These are phyloP conservation scores for Parsonsia alboflavescens DNA, from an alignment of 257 asterid genomes.

Conservation along the genomic window DNA sequence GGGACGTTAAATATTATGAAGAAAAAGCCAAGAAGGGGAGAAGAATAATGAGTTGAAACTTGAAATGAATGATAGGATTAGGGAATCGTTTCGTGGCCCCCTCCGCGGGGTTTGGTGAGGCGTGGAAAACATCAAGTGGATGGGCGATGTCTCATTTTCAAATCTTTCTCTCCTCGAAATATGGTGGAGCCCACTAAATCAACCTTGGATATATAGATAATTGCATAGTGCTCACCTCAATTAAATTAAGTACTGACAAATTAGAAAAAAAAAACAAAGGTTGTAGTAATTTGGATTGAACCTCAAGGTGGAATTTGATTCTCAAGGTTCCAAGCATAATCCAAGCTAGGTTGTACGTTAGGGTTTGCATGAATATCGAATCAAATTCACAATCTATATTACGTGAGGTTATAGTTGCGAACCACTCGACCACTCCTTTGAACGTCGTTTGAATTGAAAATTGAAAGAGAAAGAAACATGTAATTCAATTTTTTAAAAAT, in stretches of 20 bases:
- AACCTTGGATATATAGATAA: constrained; percentile 6
- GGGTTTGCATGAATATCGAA: too few relatives aligned
- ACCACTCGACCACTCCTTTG: too few relatives aligned
- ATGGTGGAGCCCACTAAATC: constrained; percentile 8
- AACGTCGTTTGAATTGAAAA: too few relatives aligned
- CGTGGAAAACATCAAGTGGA: constrained; percentile 14
- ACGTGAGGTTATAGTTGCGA: too few relatives aligned
- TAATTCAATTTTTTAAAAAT: too few relatives aligned
- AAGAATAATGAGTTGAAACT: background rate
- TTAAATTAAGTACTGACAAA: too few relatives aligned
- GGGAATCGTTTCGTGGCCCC: too few relatives aligned
- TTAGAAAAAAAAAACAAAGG: background rate
- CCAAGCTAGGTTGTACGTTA: too few relatives aligned
- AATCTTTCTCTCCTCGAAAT: background rate
- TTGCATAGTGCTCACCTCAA: background rate
- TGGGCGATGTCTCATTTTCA: background rate
- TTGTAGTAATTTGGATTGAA: too few relatives aligned
- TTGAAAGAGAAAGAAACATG: too few relatives aligned
- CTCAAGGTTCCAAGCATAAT: background rate
- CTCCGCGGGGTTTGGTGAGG: constrained; percentile 20
- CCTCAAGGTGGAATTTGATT: background rate
- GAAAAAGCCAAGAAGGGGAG: background rate
- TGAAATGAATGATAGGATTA: background rate
- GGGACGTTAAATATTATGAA: background rate
- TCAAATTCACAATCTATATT: too few relatives aligned